Conservation (phyloP, 169 alveolate species). For the Besnoitia besnoiti region DNA sequence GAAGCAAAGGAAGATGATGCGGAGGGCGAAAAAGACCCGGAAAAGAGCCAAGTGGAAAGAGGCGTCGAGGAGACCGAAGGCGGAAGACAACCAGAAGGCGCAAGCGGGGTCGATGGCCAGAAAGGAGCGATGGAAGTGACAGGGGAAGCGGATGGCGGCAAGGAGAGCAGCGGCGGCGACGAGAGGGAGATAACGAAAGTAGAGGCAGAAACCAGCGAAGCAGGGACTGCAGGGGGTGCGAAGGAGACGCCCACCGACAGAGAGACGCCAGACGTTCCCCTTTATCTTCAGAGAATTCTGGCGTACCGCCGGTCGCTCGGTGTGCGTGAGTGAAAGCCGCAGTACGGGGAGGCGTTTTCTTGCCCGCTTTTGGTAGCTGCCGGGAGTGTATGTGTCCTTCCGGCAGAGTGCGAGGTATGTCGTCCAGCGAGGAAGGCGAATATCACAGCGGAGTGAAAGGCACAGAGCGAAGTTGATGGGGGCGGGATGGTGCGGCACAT, state of each 20-base stretch:
- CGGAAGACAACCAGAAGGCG: too few species aligned
- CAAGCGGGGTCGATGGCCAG: background rate
- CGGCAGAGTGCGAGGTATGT: too few species aligned
- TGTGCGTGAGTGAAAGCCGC: background rate
- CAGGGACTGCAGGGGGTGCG: background rate
- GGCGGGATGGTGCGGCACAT: too few species aligned
- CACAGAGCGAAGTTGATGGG: too few species aligned
- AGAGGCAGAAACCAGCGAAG: background rate
- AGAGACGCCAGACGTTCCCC: background rate
- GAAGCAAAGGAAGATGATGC: background rate
- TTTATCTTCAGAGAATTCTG: background rate
- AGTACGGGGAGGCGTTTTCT: background rate
- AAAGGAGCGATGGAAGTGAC: background rate
- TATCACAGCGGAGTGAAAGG: too few species aligned
- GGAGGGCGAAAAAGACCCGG: background rate
- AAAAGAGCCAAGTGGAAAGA: background rate
- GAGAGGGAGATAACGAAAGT: background rate
- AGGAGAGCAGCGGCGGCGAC: background rate
- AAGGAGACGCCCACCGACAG: background rate
- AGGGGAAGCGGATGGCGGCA: background rate
- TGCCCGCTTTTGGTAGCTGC: too few species aligned
- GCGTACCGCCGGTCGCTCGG: background rate
- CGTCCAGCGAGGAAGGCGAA: too few species aligned
- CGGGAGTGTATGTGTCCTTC: too few species aligned
- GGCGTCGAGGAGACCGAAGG: background rate